Base-by-base conservation (phyloP, 805 yeast species). In the Huiozyma sinensis region DNA sequence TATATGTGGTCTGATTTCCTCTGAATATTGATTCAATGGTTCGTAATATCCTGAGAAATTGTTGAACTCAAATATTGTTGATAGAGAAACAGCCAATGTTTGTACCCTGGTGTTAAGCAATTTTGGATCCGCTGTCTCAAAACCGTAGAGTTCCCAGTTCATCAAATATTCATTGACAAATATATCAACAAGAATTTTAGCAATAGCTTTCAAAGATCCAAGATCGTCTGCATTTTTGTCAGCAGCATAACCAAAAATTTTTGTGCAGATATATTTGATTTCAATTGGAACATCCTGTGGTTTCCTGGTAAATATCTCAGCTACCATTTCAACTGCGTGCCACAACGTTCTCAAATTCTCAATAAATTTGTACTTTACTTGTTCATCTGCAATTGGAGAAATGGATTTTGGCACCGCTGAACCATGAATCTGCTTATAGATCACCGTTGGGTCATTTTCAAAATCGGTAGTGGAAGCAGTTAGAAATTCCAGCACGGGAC, bases 301-400 rank as follows among this genome's bases (percentile, higher is more conserved):
- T 31, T 64, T 62, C 2, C 57, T 59, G 28, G 71, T 73, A 35
- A 53, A 53, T 0, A 74, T 54, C 13, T 73, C 73, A 52, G 86
- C 68, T 7, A 84, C 65, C 44, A 77, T 76, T 28, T 82, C 75
- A 0, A 86, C 68, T 38, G 73, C 69, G 49, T 84, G 95, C 60
- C 97, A 75, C 42, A 92, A 64, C 24, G 67, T 67, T 61, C 84
- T 84, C 54, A 92, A 66, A 52, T 92, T 89, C 33, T 70, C 63
- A 32, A 92, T 80, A 59, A 86, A 92, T 37, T 71, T 70, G 0
- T 65, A 63, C 32, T 92, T 74, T 0, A 90, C 87, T n/a, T 73
- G 79, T 1, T 79, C 74, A 50, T 85, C 89, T 50, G 81, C 82
- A 48, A 90, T 85, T 1, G 97, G 95, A 43, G 76, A 81, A 0